Base-by-base conservation (phyloP, 768 basidiomycete species). In the Leccinum rimulosum region DNA sequence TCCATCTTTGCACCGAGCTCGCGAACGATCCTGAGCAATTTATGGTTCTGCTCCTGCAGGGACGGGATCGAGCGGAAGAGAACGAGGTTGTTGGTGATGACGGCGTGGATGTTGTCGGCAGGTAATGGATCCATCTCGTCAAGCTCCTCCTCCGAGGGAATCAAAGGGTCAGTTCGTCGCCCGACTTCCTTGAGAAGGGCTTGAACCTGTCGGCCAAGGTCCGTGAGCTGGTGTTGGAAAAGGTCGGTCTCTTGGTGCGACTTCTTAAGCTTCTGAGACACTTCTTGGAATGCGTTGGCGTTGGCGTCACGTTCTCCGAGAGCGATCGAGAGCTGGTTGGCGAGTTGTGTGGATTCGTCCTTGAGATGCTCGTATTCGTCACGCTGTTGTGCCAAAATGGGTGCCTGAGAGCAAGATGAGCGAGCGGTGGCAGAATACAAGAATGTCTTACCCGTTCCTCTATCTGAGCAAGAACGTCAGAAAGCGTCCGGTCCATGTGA, bases 31-130 rank as follows among this genome's bases (percentile, higher is more conserved):
- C 83, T 86, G 50, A 98, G 78, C 25, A 98, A 76, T 65, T 89
- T 90, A 77, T 92, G 89, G 70, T 98, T 98, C 75, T 96, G 95
- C 45, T 87, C 83, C 67, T 98, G 95, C n/a, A 99, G 76, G 12
- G 82, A 79, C 14, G 83, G 80, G 54, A 98, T 82, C 0, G 87
- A 89, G 49, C 81, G 81, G 85, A 94, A 98, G 35, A 91, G 81
- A 27, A 98, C 90, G 19, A 98, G 84, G 66, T 94, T 83, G 67
- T 91, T 90, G 17, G 91, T 88, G 72, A 98, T 95, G 61, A 98
- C 84, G 2, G 82, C 80, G 57, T 93, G 86, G 12, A 88, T 87
- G 62, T 85, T 83, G 50, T 82, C 75, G 2, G 80, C 81, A 17
- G 81, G 75, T 5, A 79, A 62, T 0, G 75, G 70, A 28, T 80